Conservation (phyloP, 2,329 filamentous ascomycete species). For the Phoma sp. region DNA sequence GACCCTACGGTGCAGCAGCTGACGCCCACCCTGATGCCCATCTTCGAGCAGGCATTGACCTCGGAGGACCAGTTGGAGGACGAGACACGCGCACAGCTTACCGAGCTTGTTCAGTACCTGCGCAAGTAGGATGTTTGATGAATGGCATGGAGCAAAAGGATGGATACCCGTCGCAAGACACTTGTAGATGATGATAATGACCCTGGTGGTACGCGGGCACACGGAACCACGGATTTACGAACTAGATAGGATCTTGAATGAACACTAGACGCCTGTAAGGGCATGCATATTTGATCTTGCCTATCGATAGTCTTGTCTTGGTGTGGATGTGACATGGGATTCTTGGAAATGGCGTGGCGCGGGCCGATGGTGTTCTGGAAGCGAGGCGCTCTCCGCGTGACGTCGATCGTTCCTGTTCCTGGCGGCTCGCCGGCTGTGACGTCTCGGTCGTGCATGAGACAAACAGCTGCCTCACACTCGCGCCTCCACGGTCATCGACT, state of each 20-base stretch:
- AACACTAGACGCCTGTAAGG: constrained; percentile 11
- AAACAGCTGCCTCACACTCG: constrained; percentile 21
- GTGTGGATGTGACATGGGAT: neutral
- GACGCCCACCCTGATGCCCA: constrained; percentile 71
- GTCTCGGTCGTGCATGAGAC: constrained; percentile 22
- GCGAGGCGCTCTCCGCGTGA: constrained; percentile 17
- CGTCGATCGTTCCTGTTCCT: constrained; percentile 26
- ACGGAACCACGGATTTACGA: constrained; percentile 34
- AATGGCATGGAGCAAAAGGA: constrained; percentile 25
- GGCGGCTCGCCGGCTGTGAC: constrained; percentile 27
- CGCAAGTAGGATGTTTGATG: constrained; percentile 44
- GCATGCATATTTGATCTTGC: constrained; percentile 10
- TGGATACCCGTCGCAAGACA: constrained; percentile 40
- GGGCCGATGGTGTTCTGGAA: constrained; percentile 5
- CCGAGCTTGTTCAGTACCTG: constrained; percentile 66
- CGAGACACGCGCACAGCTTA: constrained; percentile 71
- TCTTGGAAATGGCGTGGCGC: neutral
- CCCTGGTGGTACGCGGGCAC: constrained; percentile 17
- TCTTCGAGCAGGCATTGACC: constrained; percentile 76
- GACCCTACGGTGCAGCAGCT: constrained; percentile 74
- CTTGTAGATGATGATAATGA: constrained; percentile 25
- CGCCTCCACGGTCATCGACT: neutral
- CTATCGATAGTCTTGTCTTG: no score
- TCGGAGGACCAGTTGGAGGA: constrained; percentile 79
- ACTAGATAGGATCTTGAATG: constrained; percentile 27